Evolutionary conservation across 1,284 basidiomycete species (phyloP), one percentile per base, ranked within the genome.

Genomic region (Cystobasidium sp.): DNA sequence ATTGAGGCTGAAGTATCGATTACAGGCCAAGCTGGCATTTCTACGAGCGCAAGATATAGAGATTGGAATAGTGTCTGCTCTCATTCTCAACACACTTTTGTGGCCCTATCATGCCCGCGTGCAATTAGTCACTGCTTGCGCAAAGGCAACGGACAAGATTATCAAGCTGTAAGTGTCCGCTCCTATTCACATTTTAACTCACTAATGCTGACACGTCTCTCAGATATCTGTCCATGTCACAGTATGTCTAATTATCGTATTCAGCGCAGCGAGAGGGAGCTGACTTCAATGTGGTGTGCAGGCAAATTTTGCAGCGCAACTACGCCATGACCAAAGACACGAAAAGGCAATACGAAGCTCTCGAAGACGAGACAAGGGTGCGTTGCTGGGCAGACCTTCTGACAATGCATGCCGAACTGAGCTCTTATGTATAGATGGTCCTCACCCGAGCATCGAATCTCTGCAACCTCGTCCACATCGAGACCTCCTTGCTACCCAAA

Each of bases 41-140:
- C 3, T 65, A 12, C 70, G 70, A 18, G 70, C 70, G 22, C 58
- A 73, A n/a, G 70, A 73, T 44, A 66, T 73, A 24, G 70, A 73
- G 49, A 24, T 73, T 20, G 70, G 70, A 3, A 73, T 73, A 8
- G 39, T 73, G 16, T 61, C 70, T 6, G 70, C 70, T 24, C 53
- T 73, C 24, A 22, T 73, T 10, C 14, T 73, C 22, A 73, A 61
- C 63, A 52, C 39, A 6, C n/a, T 59, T 43, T 16, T 73, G 14
- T 73, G 70, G 70, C 70, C 70, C 9, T 73, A 73, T 41, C 70
- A 73, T 47, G 70, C 70, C 14, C 31, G 63, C 3, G 70, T 73
- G 12, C 70, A 73, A 44, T 43, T 73, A 9, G 52, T 73, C 18
- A 49, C 55, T 6, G 55, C 62, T n/a, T 73, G 62, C 24, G 70